Evolutionary conservation across 345 rosid species (phyloP), one percentile per base, ranked within the genome.

Genomic region (Lumnitzera littorea): DNA sequence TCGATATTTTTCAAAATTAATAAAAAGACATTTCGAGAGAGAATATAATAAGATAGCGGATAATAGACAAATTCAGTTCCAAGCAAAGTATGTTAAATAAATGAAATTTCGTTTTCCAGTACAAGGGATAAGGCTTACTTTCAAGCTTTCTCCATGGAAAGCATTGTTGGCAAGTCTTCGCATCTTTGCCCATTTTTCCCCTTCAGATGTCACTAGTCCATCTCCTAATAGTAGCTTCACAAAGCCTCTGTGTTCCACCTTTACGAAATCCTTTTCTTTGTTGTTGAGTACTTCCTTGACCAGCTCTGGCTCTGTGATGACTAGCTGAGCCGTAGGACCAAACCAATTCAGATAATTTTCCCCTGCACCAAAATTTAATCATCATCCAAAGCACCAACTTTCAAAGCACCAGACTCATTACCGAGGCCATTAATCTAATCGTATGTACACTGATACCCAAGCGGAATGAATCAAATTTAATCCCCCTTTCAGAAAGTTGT

Each of bases 111-210:
- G 20, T 20, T 20, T 20, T 20, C 20, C 20, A 20, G 20, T 20
- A 20, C 20, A 20, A 53, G n/a, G 50, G n/a, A 25, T 46, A 10
- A 14, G 47, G 15, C 57, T 62, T 70, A 75, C 81, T 56, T 66
- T 78, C 61, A 83, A 68, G 71, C 68, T 53, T 27, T 83, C 77
- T 4, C 74, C 71, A 68, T 76, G 80, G 62, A 83, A 83, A 48
- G 78, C 80, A 23, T 70, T 69, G 56, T 72, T 78, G 27, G 85
- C 81, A 25, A 80, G 61, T 66, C 76, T 80, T 25, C 80, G 78
- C 20, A 60, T 62, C 64, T 56, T 80, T 1, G 9, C 47, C 82
- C 88, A 83, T 72, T 78, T 80, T n/a, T 66, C 62, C 13, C 81
- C 78, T 51, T 25, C 20, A 0, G 78, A 23, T 2, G 65, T 10